Conservation (phyloP, 2,329 filamentous ascomycete genomes). For the Neurospora crassa region DNA sequence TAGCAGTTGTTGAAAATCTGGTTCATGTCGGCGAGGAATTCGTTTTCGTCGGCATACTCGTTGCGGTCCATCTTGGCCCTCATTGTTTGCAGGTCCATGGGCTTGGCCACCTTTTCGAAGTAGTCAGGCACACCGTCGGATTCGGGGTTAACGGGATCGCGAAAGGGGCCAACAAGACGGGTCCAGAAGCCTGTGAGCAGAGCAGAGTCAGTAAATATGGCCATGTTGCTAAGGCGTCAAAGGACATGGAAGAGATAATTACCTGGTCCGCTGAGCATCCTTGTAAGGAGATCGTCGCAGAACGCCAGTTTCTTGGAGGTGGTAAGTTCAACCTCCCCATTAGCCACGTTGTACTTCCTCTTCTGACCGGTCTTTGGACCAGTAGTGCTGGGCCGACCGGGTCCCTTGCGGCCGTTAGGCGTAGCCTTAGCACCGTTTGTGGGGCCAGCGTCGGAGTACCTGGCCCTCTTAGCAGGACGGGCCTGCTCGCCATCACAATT, state of each 20-base stretch:
- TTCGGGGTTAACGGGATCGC: constrained; percentile 46
- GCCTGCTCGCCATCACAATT: constrained; percentile 14
- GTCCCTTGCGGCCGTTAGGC: constrained; percentile 19
- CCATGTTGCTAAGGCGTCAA: background rate
- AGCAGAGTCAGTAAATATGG: background rate
- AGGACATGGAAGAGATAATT: constrained; percentile 8
- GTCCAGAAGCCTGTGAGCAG: constrained; percentile 49
- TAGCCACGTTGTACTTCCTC: constrained; percentile 22
- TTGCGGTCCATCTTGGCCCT: constrained; percentile 48
- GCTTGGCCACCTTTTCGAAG: constrained; percentile 47
- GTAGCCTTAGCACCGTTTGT: constrained; percentile 12
- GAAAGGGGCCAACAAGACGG: constrained; percentile 53
- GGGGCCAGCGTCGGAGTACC: constrained; percentile 26
- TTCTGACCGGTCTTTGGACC: constrained; percentile 20
- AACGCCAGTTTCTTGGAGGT: constrained; percentile 42
- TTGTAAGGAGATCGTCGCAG: constrained; percentile 45
- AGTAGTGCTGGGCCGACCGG: constrained; percentile 11
- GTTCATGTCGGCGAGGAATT: constrained; percentile 48
- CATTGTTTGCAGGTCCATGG: constrained; percentile 54
- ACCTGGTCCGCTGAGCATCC: constrained; percentile 56
- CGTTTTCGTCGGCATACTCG: constrained; percentile 41
- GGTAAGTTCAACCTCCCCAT: constrained; percentile 22
- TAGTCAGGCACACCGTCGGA: constrained; percentile 52
- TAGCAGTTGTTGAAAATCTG: constrained; percentile 57
- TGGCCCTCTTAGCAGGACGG: constrained; percentile 32